A percentile compares a stretch with the other conserved stretches of the same genome.
Evolutionary conservation across 2,329 filamentous ascomycete species (phyloP).

Genomic region (Rhinocladiella similis): DNA sequence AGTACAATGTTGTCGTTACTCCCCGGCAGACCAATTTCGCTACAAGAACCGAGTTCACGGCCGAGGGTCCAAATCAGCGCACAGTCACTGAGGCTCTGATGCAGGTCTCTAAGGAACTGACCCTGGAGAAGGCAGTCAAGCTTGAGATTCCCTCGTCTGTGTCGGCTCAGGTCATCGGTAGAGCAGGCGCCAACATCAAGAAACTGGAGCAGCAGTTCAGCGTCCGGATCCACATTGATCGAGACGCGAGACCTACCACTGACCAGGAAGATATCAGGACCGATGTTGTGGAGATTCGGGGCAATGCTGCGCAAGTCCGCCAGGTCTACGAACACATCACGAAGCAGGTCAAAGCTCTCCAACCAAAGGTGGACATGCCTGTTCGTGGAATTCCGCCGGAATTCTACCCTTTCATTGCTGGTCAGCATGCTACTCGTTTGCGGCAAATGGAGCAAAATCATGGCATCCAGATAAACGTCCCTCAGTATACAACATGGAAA

Average conservation of each 20-base stretch:
- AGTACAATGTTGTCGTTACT: conserved; percentile 81
- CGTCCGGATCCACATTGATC: conserved; percentile 86
- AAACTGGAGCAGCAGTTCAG: conserved; percentile 85
- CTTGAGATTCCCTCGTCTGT: conserved; percentile 81
- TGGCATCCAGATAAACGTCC: conserved; percentile 79
- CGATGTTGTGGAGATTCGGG: conserved; percentile 85
- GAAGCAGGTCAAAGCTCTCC: conserved; percentile 82
- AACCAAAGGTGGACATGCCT: conserved; percentile 77
- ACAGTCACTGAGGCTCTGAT: conserved; percentile 79
- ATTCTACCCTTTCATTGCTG: conserved; percentile 93
- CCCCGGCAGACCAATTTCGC: conserved; percentile 68
- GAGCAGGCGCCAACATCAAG: conserved; percentile 86
- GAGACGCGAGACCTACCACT: conserved; percentile 59
- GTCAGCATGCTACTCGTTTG: conserved; percentile 68
- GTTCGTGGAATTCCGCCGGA: conserved; percentile 83
- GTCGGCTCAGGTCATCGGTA: conserved; percentile 88
- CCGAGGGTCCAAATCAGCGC: conserved; percentile 77
- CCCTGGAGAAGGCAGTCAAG: conserved; percentile 72
- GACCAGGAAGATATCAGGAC: conserved; percentile 71
- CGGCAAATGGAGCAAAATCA: conserved; percentile 69
- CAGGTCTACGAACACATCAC: conserved; percentile 81
- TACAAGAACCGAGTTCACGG: conserved; percentile 77
- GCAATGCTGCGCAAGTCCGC: conserved; percentile 83
- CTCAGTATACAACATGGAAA: conserved; percentile 74
- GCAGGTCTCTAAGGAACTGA: conserved; percentile 85